These are phyloP conservation scores for Coriolopsis trogii DNA, from an alignment of 1,284 basidiomycete species.

Conservation along the genomic window DNA sequence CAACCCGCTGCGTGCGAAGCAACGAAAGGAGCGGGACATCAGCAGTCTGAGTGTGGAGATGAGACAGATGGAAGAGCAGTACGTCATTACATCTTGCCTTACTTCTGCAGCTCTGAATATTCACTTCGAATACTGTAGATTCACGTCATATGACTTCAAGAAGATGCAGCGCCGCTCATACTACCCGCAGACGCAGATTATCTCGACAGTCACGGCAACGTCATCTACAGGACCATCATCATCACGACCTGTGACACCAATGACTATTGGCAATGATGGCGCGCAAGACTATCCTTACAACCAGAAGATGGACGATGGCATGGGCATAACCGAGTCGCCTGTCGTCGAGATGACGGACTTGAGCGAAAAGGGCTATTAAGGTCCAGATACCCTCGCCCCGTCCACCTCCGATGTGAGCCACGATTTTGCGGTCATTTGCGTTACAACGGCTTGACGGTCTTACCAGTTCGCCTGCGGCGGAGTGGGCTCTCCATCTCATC, in stretches of 20 bases:
- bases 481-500: constrained; percentile 17
- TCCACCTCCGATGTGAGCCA: too few relatives aligned
- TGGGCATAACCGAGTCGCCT: constrained; percentile 21
- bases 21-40: constrained; percentile 87
- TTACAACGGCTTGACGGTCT: background rate
- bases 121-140: constrained; percentile 30
- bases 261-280: constrained; percentile 34
- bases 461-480: constrained; percentile 6
- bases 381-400: constrained; percentile 13
- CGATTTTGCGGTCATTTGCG: background rate
- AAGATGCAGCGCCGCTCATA: constrained; percentile 84
- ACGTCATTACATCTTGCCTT: constrained; percentile 36
- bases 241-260: constrained; percentile 51
- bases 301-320: constrained; percentile 33
- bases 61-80: constrained; percentile 99
- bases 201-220: constrained; percentile 49
- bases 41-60: constrained; percentile 85
- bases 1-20: constrained; percentile 94
- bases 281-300: constrained; percentile 28
- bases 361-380: constrained; percentile 28
- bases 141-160: constrained; percentile 82
- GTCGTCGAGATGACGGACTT: constrained; percentile 28
- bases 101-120: constrained; percentile 5
- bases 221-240: constrained; percentile 46
- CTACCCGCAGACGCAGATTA: constrained; percentile 73